Conservation (phyloP, 192 early-diverging fungal species). For the Borealophlyctis nickersoniae region DNA sequence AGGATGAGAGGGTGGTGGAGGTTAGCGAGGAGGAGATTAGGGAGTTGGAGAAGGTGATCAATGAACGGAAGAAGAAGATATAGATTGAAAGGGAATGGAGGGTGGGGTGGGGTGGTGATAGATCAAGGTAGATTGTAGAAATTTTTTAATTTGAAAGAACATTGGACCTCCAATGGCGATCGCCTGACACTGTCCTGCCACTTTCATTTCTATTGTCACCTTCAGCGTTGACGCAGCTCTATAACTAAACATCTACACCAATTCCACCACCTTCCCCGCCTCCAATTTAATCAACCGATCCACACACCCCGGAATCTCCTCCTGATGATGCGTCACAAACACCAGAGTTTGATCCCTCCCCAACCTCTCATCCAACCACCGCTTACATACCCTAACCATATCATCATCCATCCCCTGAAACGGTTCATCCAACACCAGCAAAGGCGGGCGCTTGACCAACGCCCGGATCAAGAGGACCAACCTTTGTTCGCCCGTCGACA, state of each 20-base stretch:
- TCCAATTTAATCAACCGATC: slow-evolving; percentile 17
- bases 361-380: slow-evolving; percentile 46
- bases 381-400: slow-evolving; percentile 35
- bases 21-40: too few species aligned
- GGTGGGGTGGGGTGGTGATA: too few species aligned
- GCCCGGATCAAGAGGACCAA: slow-evolving; percentile 47
- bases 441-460: slow-evolving; percentile 41
- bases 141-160: too few species aligned
- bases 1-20: neutral
- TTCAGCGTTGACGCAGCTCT: too few species aligned
- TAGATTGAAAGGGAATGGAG: too few species aligned
- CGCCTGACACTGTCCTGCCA: neutral
- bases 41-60: too few species aligned
- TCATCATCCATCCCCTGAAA: slow-evolving; percentile 55
- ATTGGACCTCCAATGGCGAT: neutral
- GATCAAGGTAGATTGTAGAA: too few species aligned
- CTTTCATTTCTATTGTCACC: neutral
- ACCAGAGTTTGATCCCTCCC: slow-evolving; percentile 45
- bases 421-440: slow-evolving; percentile 59
- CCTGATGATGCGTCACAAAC: slow-evolving; percentile 56
- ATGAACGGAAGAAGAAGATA: too few species aligned
- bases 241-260: neutral
- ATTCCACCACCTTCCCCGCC: slow-evolving; percentile 17
- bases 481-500: slow-evolving; percentile 53
- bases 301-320: slow-evolving; percentile 46